phyloP scores from a whole-genome alignment of 176 grass and related monocot genomes.

The Phragmites australis region DNA sequence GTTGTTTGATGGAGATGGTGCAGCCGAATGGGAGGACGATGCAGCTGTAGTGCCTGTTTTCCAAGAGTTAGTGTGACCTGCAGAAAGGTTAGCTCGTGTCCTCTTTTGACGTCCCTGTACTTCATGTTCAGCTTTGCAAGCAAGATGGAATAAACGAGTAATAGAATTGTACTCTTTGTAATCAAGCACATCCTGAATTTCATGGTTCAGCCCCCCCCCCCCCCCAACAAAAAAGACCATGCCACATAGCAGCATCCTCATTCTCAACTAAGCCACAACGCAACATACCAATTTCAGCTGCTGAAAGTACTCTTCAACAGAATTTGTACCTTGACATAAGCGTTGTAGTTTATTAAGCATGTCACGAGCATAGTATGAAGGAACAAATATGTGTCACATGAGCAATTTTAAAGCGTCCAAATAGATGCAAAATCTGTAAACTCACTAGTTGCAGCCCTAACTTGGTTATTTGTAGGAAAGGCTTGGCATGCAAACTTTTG shows the following conservation, averaged over 20 bases:
- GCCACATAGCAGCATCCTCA: neutral
- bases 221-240: too few species aligned
- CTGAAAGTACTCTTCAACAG: neutral
- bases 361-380: neutral
- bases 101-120: neutral
- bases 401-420: neutral
- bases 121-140: neutral
- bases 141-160: neutral
- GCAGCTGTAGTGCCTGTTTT: neutral
- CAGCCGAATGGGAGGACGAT: too few species aligned
- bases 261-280: neutral
- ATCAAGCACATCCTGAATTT: neutral
- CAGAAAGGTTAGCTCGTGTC: neutral
- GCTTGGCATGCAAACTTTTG: too few species aligned
- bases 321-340: neutral
- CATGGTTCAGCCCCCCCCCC: neutral
- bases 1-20: too few species aligned
- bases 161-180: neutral
- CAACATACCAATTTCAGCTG: neutral
- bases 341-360: neutral
- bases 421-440: neutral
- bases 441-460: neutral
- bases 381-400: neutral
- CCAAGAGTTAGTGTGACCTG: neutral
- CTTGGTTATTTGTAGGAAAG: too few species aligned